Percentiles rank a stretch among this genome's conserved stretches.
phyloP scores from a whole-genome alignment of 1,284 basidiomycete species.

The Austroboletus novae-zelandiae region DNA sequence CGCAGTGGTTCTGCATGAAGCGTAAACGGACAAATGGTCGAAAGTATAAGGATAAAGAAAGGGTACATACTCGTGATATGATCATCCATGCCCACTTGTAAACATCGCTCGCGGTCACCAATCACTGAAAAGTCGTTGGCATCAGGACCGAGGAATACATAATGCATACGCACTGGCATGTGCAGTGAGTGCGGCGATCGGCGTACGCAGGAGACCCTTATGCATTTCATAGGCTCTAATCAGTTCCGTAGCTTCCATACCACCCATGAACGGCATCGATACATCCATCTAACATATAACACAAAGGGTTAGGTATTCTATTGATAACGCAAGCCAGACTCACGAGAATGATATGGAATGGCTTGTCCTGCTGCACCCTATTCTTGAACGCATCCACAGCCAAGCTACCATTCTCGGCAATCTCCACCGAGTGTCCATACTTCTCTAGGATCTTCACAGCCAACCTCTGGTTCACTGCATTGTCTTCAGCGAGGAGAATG shows the following conservation, averaged over 20 bases:
- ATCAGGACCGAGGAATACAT: not conserved
- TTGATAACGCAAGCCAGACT: conserved; percentile 27
- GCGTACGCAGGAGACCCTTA: conserved; percentile 71
- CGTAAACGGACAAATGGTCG: conserved; percentile 1
- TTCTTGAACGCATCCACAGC: conserved; percentile 89
- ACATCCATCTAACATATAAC: conserved; percentile 82
- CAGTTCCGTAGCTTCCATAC: conserved; percentile 85
- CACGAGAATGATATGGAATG: conserved; percentile 86
- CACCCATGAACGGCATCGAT: conserved; percentile 98
- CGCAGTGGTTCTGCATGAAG: conserved; percentile 61
- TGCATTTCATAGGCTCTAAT: conserved; percentile 82
- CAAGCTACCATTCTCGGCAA: conserved; percentile 95
- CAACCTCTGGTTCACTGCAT: conserved; percentile 95
- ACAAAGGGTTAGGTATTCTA: not conserved
- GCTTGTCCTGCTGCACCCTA: conserved; percentile 65
- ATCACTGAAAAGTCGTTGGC: conserved; percentile 63
- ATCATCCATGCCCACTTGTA: conserved; percentile 87
- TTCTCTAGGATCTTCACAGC: conserved; percentile 98
- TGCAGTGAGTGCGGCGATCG: conserved; percentile 94
- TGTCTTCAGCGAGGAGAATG: conserved; percentile 97
- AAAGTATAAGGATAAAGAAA: not conserved
- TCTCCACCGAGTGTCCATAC: conserved; percentile 94
- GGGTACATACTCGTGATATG: conserved; percentile 69
- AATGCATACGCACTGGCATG: conserved; percentile 69
- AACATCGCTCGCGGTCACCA: conserved; percentile 89